Conservation (phyloP, 2,329 filamentous ascomycete species). For the Colletotrichum tabaci region DNA sequence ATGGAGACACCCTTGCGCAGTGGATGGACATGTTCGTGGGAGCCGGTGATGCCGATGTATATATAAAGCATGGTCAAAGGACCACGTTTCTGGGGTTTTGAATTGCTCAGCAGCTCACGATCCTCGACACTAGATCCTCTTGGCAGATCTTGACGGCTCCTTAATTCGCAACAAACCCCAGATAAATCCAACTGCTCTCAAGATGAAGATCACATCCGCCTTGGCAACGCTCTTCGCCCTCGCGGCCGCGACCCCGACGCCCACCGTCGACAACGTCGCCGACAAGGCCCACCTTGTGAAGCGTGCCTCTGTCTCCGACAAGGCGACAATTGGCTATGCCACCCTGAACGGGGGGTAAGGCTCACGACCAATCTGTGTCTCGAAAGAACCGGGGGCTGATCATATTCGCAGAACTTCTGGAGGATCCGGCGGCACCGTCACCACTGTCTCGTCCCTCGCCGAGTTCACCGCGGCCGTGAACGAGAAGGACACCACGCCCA, state of each 20-base stretch:
- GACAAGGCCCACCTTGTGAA: slow-evolving; percentile 40
- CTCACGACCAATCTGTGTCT: too few relatives aligned
- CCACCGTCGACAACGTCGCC: slow-evolving; percentile 28
- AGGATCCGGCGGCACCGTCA: slow-evolving; percentile 63
- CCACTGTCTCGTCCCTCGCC: slow-evolving; percentile 62
- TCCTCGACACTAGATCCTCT: neutral
- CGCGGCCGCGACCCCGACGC: slow-evolving; percentile 41
- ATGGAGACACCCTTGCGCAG: neutral
- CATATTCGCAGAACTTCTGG: slow-evolving; percentile 58
- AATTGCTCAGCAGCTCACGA: neutral
- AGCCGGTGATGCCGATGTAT: slow-evolving; percentile 11
- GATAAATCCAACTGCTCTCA: neutral
- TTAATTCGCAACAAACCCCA: neutral
- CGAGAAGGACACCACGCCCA: slow-evolving; percentile 53
- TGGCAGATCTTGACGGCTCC: neutral
- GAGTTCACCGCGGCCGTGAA: slow-evolving; percentile 61
- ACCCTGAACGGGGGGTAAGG: slow-evolving; percentile 56
- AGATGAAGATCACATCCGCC: slow-evolving; percentile 37
- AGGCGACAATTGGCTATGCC: slow-evolving; percentile 58
- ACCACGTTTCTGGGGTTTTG: slow-evolving; percentile 11
- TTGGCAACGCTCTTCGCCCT: slow-evolving; percentile 36
- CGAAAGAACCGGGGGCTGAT: neutral
- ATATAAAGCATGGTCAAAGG: slow-evolving; percentile 2
- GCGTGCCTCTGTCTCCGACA: slow-evolving; percentile 44
- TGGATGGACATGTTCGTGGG: neutral